Evolutionary conservation across 1,284 basidiomycete genomes (phyloP), one percentile per base, ranked within the genome.

Genomic region (Rhodotorula glutinis): DNA sequence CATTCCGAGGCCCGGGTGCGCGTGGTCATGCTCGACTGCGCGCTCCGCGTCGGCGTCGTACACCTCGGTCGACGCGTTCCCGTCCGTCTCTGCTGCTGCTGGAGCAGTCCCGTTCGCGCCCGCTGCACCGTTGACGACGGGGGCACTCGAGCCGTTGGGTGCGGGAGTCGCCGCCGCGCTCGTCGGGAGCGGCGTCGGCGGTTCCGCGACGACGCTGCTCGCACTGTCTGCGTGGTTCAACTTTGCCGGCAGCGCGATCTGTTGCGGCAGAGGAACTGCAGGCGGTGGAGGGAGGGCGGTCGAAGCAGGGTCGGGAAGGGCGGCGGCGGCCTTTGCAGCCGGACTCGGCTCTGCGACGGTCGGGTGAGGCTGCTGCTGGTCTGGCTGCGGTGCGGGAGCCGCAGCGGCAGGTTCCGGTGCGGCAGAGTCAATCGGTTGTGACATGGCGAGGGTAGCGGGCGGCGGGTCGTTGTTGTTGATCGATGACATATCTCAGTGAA

Each of bases 121-220:
- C 25, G 8, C n/a, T 16, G 38, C 54, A 4, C 8, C 47, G 4
- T n/a, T 23, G 19, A 5, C 46, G 21, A 46, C 23, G 1, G 19
- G 40, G 21, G 43, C n/a, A 27, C 19, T 41, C 25, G 55, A 17
- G 25, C 25, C 51, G 51, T 27, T 29, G 17, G 59, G 52, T 14
- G 59, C 33, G 23, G 41, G 27, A 8, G 53, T 38, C 21, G 21
- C 30, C 10, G 57, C 17, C 13, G 44, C 44, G 21, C 17, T 38
- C 33, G 11, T 11, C 23, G 30, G 47, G 10, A 30, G 30, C 17
- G 69, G 69, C 27, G 69, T 71, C 10, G 70, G 66, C 17, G 70
- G 70, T 27, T 71, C 57, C 0, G 59, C 70, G 27, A 27, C 54
- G 43, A 66, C 19, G 38, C 66, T 68, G 54, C 55, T 59, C 23